Conservation (phyloP, 495 filamentous ascomycete species). For the Aspergillus saccharolyticus region DNA sequence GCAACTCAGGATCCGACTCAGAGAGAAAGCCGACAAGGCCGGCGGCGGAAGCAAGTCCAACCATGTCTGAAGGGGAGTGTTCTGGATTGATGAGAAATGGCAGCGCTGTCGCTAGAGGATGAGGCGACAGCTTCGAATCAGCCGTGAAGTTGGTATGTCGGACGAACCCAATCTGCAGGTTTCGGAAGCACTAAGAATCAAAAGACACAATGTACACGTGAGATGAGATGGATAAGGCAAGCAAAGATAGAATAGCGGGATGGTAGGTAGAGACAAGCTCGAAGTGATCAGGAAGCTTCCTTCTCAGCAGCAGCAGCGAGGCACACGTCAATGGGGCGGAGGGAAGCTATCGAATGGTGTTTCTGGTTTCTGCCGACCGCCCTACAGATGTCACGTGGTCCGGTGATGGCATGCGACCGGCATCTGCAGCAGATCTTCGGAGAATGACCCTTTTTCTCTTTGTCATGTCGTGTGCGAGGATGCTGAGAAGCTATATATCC, state of each 20-base stretch:
- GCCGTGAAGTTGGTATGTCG: conserved; percentile 21
- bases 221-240: conserved; percentile 16
- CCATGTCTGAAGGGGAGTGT: conserved; percentile 55
- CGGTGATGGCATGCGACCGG: conserved; percentile 9
- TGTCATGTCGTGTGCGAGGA: background rate
- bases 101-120: conserved; percentile 25
- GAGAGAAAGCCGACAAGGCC: conserved; percentile 94
- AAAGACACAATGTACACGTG: conserved; percentile 11
- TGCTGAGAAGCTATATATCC: too few species aligned
- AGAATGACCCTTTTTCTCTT: background rate
- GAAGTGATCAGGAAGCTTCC: conserved; percentile 35
- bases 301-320: conserved; percentile 21
- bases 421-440: background rate
- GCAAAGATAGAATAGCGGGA: conserved; percentile 22
- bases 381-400: conserved; percentile 23
- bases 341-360: conserved; percentile 23
- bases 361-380: conserved; percentile 23
- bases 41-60: conserved; percentile 86
- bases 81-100: conserved; percentile 11
- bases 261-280: conserved; percentile 25
- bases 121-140: conserved; percentile 38
- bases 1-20: conserved; percentile 88
- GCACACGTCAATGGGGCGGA: conserved; percentile 40
- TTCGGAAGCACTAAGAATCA: conserved; percentile 5
- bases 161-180: conserved; percentile 15